Conservation (phyloP, 768 basidiomycete species). For the Podaxis pistillaris region DNA sequence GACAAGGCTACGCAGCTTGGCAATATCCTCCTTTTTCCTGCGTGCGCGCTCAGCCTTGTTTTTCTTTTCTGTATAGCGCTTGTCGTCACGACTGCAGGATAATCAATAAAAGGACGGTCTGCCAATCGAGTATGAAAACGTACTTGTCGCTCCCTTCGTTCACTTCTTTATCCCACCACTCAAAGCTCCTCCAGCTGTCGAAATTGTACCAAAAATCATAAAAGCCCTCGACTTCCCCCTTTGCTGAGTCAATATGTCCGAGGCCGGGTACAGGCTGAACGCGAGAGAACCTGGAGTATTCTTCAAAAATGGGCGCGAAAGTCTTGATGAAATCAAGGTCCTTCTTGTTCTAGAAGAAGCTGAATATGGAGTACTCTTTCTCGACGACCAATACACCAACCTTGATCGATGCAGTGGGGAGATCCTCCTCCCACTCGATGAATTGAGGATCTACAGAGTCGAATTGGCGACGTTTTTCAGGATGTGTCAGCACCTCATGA, state of each 20-base stretch:
- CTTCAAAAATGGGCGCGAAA: slow-evolving; percentile 82
- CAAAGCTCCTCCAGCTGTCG: slow-evolving; percentile 97
- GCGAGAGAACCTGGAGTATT: slow-evolving; percentile 91
- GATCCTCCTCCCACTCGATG: slow-evolving; percentile 71
- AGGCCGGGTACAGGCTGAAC: slow-evolving; percentile 80
- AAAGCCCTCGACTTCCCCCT: slow-evolving; percentile 85
- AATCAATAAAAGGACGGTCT: background rate
- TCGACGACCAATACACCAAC: slow-evolving; percentile 18
- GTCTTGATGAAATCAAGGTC: slow-evolving; percentile 66
- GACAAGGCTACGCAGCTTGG: slow-evolving; percentile 82
- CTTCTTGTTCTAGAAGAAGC: slow-evolving; percentile 36
- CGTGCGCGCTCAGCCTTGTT: slow-evolving; percentile 97
- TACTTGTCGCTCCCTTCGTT: slow-evolving; percentile 96
- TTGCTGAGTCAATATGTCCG: slow-evolving; percentile 66
- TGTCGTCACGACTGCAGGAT: slow-evolving; percentile 83
- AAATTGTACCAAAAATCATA: slow-evolving; percentile 99
- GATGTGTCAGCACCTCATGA: slow-evolving; percentile 86
- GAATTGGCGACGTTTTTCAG: slow-evolving; percentile 90
- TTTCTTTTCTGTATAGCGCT: slow-evolving; percentile 99
- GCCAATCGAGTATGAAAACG: slow-evolving; percentile 24
- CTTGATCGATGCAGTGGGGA: slow-evolving; percentile 66
- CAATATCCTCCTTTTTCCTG: slow-evolving; percentile 96
- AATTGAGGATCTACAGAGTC: slow-evolving; percentile 91
- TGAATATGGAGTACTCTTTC: background rate
- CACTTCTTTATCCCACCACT: slow-evolving; percentile 97